Evolutionary conservation across 106 monocot genomes (phyloP).

Genomic region (Dactylorhiza incarnata): DNA sequence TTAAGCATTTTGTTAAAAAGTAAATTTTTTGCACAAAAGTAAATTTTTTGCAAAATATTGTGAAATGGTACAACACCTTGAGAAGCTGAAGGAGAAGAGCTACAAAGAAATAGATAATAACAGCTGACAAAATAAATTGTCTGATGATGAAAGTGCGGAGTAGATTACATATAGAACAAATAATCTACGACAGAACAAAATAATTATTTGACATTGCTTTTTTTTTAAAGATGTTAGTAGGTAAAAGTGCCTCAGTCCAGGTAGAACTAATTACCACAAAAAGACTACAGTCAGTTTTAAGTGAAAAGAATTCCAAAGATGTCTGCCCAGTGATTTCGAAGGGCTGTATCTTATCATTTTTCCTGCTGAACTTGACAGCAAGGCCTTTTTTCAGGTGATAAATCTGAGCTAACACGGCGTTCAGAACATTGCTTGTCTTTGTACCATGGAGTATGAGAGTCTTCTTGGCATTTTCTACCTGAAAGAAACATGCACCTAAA

Average conservation of each 20-base stretch:
- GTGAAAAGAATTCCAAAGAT: constrained; percentile 77
- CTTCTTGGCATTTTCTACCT: constrained; percentile 85
- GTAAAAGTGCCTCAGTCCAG: not conserved
- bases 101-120: not conserved
- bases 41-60: not conserved
- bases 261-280: constrained; percentile 48
- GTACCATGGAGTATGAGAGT: constrained; percentile 91
- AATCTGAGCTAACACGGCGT: constrained; percentile 49
- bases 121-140: not conserved
- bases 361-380: constrained; percentile 56
- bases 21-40: not conserved
- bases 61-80: not conserved
- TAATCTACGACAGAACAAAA: not conserved
- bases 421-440: constrained; percentile 62
- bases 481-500: not conserved
- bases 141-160: not conserved
- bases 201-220: not conserved
- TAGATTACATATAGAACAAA: not conserved
- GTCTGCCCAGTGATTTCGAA: constrained; percentile 80
- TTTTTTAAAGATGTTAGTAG: not conserved
- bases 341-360: constrained; percentile 72
- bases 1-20: too few species aligned
- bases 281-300: constrained; percentile 81
- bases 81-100: not conserved
- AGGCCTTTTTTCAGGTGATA: constrained; percentile 69